Conservation (phyloP, 2,329 filamentous ascomycete genomes). For the Epichloe scottii region DNA sequence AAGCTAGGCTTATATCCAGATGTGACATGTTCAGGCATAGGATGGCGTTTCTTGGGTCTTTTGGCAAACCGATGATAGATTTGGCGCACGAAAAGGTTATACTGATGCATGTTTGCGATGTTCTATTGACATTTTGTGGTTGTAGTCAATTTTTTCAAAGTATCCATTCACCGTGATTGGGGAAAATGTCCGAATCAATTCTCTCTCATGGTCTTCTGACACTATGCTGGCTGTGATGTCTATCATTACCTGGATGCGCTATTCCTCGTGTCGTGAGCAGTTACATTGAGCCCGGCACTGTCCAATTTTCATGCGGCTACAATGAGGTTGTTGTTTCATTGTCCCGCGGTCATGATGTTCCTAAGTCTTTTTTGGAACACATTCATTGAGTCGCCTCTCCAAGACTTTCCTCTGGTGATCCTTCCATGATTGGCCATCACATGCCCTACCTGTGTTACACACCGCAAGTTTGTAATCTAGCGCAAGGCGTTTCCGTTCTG, state of each 20-base stretch:
- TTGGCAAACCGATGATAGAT: conserved; percentile 8
- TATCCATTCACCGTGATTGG: too few species aligned
- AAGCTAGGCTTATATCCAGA: conserved; percentile 5
- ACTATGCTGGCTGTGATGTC: too few species aligned
- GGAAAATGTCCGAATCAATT: too few species aligned
- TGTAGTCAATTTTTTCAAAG: neutral
- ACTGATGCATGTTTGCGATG: neutral
- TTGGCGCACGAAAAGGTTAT: conserved; percentile 16
- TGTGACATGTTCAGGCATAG: conserved; percentile 15
- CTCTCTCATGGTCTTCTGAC: too few species aligned
- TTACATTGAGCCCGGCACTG: too few species aligned
- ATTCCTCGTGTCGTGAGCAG: too few species aligned
- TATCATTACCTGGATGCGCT: too few species aligned
- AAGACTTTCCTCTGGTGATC: neutral
- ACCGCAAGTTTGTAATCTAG: neutral
- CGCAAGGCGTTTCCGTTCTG: neutral
- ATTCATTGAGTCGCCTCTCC: neutral
- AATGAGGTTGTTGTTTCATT: too few species aligned
- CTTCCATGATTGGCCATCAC: neutral
- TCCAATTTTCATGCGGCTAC: too few species aligned
- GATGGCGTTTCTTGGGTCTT: conserved; percentile 20
- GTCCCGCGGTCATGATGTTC: too few species aligned
- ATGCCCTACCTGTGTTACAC: neutral
- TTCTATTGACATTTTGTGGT: neutral
- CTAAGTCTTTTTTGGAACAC: neutral